These are phyloP conservation scores for Carex arenaria DNA, from an alignment of 202 grass and related monocot genomes.

Conservation along the genomic window DNA sequence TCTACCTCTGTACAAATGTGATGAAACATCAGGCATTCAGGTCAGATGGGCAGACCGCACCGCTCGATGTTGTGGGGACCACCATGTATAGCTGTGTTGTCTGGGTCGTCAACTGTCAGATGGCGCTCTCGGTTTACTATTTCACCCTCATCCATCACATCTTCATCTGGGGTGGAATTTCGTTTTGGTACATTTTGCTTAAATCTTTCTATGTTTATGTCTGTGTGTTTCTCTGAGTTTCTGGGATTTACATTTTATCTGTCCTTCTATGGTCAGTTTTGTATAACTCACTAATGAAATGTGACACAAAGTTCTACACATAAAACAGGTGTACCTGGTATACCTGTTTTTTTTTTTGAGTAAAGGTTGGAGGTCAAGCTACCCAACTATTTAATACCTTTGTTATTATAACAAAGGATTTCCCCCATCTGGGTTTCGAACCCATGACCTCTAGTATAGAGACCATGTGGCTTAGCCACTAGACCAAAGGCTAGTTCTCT, in stretches of 20 bases:
- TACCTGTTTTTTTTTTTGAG: no score
- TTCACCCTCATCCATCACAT: conserved; percentile 96
- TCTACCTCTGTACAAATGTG: conserved; percentile 71
- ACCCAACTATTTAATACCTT: no score
- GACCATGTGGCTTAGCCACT: no score
- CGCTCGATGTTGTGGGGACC: conserved; percentile 59
- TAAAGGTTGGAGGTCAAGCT: no score
- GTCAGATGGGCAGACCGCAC: conserved; percentile 47
- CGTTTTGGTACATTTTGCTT: conserved; percentile 47
- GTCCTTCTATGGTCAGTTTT: not conserved
- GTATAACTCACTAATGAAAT: not conserved
- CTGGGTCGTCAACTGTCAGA: conserved; percentile 97
- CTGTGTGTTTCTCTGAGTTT: not conserved
- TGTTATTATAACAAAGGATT: no score
- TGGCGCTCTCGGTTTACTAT: conserved; percentile 86
- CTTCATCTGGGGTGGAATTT: conserved; percentile 90
- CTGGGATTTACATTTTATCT: not conserved
- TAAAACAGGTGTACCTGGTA: not conserved
- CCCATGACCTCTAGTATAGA: no score
- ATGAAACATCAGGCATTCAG: conserved; percentile 69
- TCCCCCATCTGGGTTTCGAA: no score
- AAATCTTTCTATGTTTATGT: conserved; percentile 6
- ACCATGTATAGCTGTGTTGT: conserved; percentile 90
- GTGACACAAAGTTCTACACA: not conserved
- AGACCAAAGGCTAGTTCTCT: no score